Base-by-base conservation (phyloP, 768 basidiomycete genomes). In the Hemileccinum rubropunctum region DNA sequence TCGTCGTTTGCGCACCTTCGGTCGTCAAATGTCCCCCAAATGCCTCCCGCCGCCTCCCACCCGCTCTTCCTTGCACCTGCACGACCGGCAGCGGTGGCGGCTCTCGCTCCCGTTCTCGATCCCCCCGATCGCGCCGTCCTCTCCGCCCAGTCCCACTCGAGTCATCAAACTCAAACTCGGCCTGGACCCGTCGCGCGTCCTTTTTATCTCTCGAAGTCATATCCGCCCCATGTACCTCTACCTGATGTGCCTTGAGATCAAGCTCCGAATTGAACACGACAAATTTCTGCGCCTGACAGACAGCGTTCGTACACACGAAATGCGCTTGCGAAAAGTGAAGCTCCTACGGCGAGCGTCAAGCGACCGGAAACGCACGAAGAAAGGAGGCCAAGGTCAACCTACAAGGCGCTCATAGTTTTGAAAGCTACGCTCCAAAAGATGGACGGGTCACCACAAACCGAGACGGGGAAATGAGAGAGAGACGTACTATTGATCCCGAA, bases 221-320 rank as follows among this genome's bases (percentile, higher is more conserved):
- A 28, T 83, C 83, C 1, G 76, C 79, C 9, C 84, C 87, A 53
- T 95, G 92, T 45, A 83, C 85, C 46, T 89, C 84, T 10, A 98
- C 85, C 71, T 87, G 85, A 65, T 99, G 97, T 0, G 86, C 95
- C 66, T 93, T 83, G 33, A 98, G 81, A 64, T 99, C 97, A 11
- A 99, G 72, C 13, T 81, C 76, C 4, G 86, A 86, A 35, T 83
- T 82, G 66, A 98, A 98, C 12, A 98, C 97, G 52, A 98, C 89
- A 56, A 99, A 99, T 70, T 97, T 98, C 59, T 82, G 86, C 6
- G 82, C 83, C 39, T 85, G 81, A 62, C 95, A 99, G 34, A 74
- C 64, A 0, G 82, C 54, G 50, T 91, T 84, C 3, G 71, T 74
- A 66, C 95, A 99, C 6, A 88, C 85, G 65, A 80, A 79, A 66